A percentile compares a stretch with the other conserved stretches of the same genome.
These are phyloP conservation scores for Pseudogymnoascus sp. DNA, from an alignment of 2,329 filamentous ascomycete genomes.

Conservation along the genomic window DNA sequence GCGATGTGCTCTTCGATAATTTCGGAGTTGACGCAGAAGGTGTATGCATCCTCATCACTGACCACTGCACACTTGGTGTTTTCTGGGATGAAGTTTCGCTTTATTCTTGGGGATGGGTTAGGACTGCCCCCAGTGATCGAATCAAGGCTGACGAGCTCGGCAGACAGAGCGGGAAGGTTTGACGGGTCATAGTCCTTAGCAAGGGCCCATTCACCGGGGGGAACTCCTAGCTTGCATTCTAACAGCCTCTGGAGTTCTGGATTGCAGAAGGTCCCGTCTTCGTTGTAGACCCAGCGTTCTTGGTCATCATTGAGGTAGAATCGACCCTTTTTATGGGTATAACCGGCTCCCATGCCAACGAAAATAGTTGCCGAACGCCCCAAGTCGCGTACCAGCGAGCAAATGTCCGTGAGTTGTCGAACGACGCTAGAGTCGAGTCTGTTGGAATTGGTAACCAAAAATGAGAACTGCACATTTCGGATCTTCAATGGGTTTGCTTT, in stretches of 20 bases:
- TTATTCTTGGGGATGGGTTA: too few relatives aligned
- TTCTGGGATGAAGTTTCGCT: background rate
- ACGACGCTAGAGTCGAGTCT: background rate
- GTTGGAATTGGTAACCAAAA: background rate
- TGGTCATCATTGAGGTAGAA: slow-evolving; percentile 1
- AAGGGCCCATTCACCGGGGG: background rate
- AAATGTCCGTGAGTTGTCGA: background rate
- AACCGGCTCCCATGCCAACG: background rate
- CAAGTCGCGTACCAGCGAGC: background rate
- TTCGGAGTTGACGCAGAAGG: background rate
- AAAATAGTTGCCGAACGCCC: background rate
- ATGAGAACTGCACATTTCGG: background rate
- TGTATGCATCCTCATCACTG: background rate
- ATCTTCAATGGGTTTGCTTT: background rate
- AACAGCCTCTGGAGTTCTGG: background rate
- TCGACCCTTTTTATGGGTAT: background rate
- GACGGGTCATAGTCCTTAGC: background rate
- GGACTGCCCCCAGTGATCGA: background rate
- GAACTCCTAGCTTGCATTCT: background rate
- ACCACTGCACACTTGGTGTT: background rate
- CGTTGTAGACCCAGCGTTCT: background rate
- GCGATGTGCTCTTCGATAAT: background rate
- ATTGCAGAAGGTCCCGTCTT: background rate
- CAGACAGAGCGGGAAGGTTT: background rate
- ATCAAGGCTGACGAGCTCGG: background rate